Evolutionary conservation across 352 stramenopile species (phyloP).

Genomic region (Phytophthora citricola): DNA sequence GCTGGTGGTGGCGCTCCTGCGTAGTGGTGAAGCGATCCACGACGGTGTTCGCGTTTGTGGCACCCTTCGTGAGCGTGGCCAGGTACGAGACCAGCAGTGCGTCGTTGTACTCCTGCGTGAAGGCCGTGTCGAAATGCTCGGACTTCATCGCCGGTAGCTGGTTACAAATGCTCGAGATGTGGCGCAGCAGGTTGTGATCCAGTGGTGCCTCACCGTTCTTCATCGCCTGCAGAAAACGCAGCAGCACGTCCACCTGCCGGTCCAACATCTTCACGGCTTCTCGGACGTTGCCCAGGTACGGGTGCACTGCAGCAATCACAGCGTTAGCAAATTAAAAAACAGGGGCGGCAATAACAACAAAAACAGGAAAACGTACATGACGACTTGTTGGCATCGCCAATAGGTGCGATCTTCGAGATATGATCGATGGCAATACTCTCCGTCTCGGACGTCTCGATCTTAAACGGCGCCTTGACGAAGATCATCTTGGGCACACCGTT

Average conservation of each 20-base stretch:
- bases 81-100: slow-evolving; percentile 84
- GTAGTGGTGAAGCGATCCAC: slow-evolving; percentile 81
- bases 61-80: slow-evolving; percentile 84
- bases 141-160: slow-evolving; percentile 82
- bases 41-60: slow-evolving; percentile 78
- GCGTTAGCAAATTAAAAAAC: slow-evolving; percentile 16
- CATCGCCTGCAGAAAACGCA: slow-evolving; percentile 76
- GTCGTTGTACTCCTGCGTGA: slow-evolving; percentile 87
- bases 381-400: slow-evolving; percentile 74
- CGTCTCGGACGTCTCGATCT: slow-evolving; percentile 88
- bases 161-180: slow-evolving; percentile 89
- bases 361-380: slow-evolving; percentile 50
- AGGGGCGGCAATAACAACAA: neutral
- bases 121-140: slow-evolving; percentile 75
- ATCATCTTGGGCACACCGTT: slow-evolving; percentile 89
- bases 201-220: slow-evolving; percentile 75
- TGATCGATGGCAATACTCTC: slow-evolving; percentile 90
- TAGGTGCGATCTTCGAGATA: slow-evolving; percentile 87
- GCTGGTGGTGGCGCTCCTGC: slow-evolving; percentile 75
- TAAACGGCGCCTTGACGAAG: slow-evolving; percentile 89
- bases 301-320: slow-evolving; percentile 59
- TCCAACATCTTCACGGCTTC: slow-evolving; percentile 89
- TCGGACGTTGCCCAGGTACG: slow-evolving; percentile 79
- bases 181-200: slow-evolving; percentile 82
- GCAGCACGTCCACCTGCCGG: slow-evolving; percentile 78